phyloP scores from a whole-genome alignment of 805 yeast species.

The Wickerhamomyces canadensis region DNA sequence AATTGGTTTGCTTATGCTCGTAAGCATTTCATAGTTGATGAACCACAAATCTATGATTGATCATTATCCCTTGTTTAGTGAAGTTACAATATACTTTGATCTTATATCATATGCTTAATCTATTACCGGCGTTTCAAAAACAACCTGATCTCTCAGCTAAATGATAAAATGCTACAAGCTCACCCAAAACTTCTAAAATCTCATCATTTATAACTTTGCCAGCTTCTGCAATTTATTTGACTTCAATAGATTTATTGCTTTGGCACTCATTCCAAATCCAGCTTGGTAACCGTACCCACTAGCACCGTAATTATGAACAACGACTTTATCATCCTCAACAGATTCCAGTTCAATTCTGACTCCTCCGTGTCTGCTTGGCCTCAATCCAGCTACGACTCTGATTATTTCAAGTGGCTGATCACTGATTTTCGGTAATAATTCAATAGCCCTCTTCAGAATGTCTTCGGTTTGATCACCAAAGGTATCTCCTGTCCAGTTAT shows the following conservation, averaged over 20 bases:
- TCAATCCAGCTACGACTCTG: conserved; percentile 64
- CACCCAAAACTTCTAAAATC: too few relatives aligned
- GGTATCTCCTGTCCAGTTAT: conserved; percentile 58
- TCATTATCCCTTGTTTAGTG: too few relatives aligned
- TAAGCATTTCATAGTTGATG: too few relatives aligned
- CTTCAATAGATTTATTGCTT: conserved; percentile 35
- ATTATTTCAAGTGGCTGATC: conserved; percentile 44
- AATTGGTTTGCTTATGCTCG: too few relatives aligned
- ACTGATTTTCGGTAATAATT: conserved; percentile 44
- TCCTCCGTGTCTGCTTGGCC: conserved; percentile 77
- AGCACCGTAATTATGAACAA: conserved; percentile 72
- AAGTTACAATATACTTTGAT: too few relatives aligned
- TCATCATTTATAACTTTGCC: conserved; percentile 9
- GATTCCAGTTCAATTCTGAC: conserved; percentile 58
- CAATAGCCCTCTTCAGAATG: conserved; percentile 53
- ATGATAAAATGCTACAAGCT: too few relatives aligned
- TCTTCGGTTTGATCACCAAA: conserved; percentile 52
- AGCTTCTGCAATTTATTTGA: conserved; percentile 5
- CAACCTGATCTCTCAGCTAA: too few relatives aligned
- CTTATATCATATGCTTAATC: too few relatives aligned
- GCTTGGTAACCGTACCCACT: conserved; percentile 64
- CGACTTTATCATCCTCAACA: conserved; percentile 33
- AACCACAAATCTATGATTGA: too few relatives aligned
- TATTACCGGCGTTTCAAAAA: too few relatives aligned
- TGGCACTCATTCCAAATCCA: conserved; percentile 53